Conservation (phyloP, 345 rosid species). For the Populus euphratica region DNA sequence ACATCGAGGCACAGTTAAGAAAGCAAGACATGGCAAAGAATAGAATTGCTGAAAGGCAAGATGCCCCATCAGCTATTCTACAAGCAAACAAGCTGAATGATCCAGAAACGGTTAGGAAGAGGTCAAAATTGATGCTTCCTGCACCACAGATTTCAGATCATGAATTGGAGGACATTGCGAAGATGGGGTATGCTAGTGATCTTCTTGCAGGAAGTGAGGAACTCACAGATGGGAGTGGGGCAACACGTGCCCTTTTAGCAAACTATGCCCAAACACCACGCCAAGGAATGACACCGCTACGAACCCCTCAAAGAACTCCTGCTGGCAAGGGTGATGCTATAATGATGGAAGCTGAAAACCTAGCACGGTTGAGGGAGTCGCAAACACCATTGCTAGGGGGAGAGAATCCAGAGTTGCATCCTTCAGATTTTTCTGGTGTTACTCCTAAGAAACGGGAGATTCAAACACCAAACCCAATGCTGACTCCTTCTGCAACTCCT, state of each 20-base stretch:
- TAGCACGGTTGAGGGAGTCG: conserved; percentile 94
- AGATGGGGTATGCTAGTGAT: conserved; percentile 97
- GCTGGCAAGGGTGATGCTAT: conserved; percentile 95
- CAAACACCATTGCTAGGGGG: conserved; percentile 97
- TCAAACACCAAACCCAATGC: conserved; percentile 89
- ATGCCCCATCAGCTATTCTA: conserved; percentile 87
- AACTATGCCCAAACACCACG: conserved; percentile 85
- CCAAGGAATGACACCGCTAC: conserved; percentile 80
- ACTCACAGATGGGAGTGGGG: conserved; percentile 81
- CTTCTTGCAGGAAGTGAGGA: conserved; percentile 80
- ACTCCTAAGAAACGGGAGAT: conserved; percentile 85
- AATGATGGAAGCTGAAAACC: conserved; percentile 99
- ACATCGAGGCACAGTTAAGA: conserved; percentile 76
- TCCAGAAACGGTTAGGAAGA: conserved; percentile 90
- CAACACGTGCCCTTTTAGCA: conserved; percentile 92
- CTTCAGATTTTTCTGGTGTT: conserved; percentile 98
- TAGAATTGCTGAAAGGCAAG: conserved; percentile 90
- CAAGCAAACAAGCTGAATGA: conserved; percentile 98
- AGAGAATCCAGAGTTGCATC: conserved; percentile 96
- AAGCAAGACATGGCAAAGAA: conserved; percentile 83
- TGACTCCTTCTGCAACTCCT: conserved; percentile 93
- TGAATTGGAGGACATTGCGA: conserved; percentile 94
- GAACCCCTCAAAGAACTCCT: conserved; percentile 98
- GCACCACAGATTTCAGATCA: conserved; percentile 95
- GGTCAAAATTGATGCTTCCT: conserved; percentile 96